Evolutionary conservation across 257 asterid genomes (phyloP), one percentile per base, ranked within the genome.

Genomic region (Gentiana macrophylla): DNA sequence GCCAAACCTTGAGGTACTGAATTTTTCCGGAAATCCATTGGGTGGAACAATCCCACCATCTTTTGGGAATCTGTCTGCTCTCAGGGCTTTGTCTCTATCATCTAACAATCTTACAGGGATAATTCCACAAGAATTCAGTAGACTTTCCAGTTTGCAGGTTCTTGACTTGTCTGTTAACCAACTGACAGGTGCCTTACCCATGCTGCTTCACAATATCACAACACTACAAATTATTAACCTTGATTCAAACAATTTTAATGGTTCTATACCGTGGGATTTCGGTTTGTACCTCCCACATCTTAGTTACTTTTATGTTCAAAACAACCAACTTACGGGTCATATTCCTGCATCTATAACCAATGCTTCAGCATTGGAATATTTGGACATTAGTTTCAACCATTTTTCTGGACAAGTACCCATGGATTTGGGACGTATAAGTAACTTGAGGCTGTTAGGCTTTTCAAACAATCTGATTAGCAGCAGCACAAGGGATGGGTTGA

Each of bases 31-130:
- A 72, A 80, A 77, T 73, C 72, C 70, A 53, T 66, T 80, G 37
- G 67, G 80, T 54, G 88, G 88, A 66, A 65, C 49, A 2, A 46
- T 78, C 15, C 84, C 82, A 6, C 52, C 73, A 52, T 68, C 77
- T 32, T 35, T 78, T 24, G 84, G 84, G 43, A 81, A 81, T 45
- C 79, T 81, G 43, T 60, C 88, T 1, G 63, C 68, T 65, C 58
- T 78, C 5, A 32, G 44, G 46, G 77, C 64, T 70, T 55, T 81
- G 24, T 77, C 67, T 53, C 65, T 81, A 61, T 68, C 82, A 9
- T 75, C 72, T 35, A 81, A 81, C 60, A 10, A 57, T 11, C 56
- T 81, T 63, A 58, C 11, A 34, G 82, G 84, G 12, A 65, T 35
- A n/a, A 49, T 77, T 32, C 70, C 80, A 53, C 54, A 67, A 6